A percentile compares a stretch with the other conserved stretches of the same genome.
These are phyloP conservation scores for Verticillium zaregamsianum DNA, from an alignment of 2,329 filamentous ascomycete genomes.

Conservation along the genomic window DNA sequence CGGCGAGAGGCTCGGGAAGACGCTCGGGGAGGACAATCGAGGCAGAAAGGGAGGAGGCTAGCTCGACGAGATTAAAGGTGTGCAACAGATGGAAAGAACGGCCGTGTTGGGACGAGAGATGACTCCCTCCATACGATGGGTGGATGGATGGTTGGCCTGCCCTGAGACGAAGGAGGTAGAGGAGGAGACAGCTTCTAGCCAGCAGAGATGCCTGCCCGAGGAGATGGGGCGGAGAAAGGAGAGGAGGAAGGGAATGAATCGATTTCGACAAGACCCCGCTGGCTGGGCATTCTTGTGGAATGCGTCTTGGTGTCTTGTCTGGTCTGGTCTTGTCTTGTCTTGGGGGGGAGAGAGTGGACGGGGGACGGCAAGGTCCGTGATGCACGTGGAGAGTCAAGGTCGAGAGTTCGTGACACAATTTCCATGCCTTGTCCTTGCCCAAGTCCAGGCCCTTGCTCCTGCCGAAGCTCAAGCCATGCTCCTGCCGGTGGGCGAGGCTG, in stretches of 20 bases:
- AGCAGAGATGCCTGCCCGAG: not conserved
- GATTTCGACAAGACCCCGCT: not conserved
- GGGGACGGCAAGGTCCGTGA: not conserved
- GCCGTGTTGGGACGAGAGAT: too few relatives aligned
- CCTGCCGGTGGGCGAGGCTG: too few relatives aligned
- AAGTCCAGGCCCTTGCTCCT: too few relatives aligned
- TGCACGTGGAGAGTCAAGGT: not conserved
- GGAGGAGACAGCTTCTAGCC: not conserved
- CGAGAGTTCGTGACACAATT: not conserved
- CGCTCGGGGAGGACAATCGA: too few relatives aligned
- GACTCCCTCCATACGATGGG: too few relatives aligned
- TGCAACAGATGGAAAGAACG: too few relatives aligned
- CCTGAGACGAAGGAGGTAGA: not conserved
- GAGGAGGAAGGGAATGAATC: not conserved
- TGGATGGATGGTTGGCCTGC: not conserved
- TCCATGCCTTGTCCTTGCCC: not conserved
- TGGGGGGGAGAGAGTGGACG: not conserved
- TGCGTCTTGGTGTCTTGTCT: not conserved
- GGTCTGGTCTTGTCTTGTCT: too few relatives aligned
- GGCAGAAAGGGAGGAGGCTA: too few relatives aligned
- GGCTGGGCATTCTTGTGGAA: not conserved
- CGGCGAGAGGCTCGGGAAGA: too few relatives aligned
- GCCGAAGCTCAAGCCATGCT: too few relatives aligned
- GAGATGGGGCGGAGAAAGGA: not conserved
- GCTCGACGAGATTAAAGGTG: too few relatives aligned